A percentile compares a stretch with the other conserved stretches of the same genome.
These are phyloP conservation scores for Rhododendron vialii DNA, from an alignment of 148 eudicot genomes.

Conservation along the genomic window DNA sequence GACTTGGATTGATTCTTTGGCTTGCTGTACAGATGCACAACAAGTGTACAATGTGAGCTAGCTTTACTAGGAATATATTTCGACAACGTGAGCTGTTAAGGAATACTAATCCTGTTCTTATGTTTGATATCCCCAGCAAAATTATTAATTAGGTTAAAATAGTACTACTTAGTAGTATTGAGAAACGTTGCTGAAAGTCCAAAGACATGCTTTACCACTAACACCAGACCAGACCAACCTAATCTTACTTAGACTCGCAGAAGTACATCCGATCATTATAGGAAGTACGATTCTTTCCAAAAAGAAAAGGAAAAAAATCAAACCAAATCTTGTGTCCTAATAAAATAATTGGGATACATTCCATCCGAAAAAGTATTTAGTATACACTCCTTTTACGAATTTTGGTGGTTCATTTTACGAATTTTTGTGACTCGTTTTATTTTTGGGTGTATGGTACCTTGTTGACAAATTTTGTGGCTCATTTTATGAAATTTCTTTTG, in stretches of 20 bases:
- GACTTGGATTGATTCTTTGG: neutral
- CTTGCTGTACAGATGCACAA: neutral
- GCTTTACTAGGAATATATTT: neutral
- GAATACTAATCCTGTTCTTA: neutral
- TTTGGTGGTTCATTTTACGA: neutral
- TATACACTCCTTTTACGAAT: no score
- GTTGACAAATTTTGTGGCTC: no score
- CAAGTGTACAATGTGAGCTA: neutral
- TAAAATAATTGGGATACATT: neutral
- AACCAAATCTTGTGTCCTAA: neutral
- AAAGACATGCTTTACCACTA: neutral
- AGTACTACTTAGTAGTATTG: neutral
- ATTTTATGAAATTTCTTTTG: no score
- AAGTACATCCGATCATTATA: neutral
- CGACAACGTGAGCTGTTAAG: slow-evolving; percentile 11
- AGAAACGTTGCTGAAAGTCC: neutral
- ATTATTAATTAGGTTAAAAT: slow-evolving; percentile 4
- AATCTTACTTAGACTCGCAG: neutral
- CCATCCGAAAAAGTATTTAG: neutral
- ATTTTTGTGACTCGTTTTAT: no score
- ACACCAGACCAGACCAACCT: neutral
- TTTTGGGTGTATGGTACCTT: no score
- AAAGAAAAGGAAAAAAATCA: neutral
- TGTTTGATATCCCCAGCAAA: neutral
- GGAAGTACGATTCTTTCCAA: neutral